These are phyloP conservation scores for Chytridium lagenaria DNA, from an alignment of 371 early-diverging fungal genomes.

Conservation along the genomic window DNA sequence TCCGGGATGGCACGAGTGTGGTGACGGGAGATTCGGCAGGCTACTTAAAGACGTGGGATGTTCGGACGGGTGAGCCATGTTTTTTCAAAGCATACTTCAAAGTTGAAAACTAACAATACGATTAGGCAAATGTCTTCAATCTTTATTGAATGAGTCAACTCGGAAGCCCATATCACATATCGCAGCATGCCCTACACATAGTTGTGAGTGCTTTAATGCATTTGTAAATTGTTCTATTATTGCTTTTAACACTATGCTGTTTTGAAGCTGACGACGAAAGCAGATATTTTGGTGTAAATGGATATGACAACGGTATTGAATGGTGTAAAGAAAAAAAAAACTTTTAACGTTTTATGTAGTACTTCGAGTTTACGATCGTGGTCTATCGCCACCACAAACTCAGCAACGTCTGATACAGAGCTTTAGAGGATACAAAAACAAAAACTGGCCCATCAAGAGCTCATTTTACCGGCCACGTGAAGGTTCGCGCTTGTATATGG, in stretches of 20 bases:
- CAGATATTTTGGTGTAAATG: conserved; percentile 81
- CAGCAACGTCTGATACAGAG: conserved; percentile 70
- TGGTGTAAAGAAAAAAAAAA: neutral
- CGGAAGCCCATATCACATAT: conserved; percentile 84
- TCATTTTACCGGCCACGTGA: conserved; percentile 78
- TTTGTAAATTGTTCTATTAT: neutral
- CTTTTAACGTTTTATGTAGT: conserved; percentile 54
- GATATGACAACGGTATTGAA: conserved; percentile 80
- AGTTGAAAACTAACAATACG: too few species aligned
- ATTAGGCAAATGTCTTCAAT: conserved; percentile 62
- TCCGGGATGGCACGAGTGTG: conserved; percentile 74
- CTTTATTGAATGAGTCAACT: conserved; percentile 67
- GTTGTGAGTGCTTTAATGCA: conserved; percentile 21
- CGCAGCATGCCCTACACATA: conserved; percentile 55
- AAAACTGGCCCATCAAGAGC: conserved; percentile 88
- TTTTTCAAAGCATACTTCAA: too few species aligned
- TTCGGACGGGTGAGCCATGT: conserved; percentile 69
- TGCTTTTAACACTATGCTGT: neutral
- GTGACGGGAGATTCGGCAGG: conserved; percentile 83
- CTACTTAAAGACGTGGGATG: conserved; percentile 82
- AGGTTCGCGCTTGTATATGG: conserved; percentile 53
- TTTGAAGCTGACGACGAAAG: conserved; percentile 77
- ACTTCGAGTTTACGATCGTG: conserved; percentile 84
- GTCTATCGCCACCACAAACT: conserved; percentile 74
- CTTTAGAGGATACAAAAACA: conserved; percentile 84